Evolutionary conservation across 140 eudicot genomes (phyloP).

Genomic region (Oenanthe javanica): DNA sequence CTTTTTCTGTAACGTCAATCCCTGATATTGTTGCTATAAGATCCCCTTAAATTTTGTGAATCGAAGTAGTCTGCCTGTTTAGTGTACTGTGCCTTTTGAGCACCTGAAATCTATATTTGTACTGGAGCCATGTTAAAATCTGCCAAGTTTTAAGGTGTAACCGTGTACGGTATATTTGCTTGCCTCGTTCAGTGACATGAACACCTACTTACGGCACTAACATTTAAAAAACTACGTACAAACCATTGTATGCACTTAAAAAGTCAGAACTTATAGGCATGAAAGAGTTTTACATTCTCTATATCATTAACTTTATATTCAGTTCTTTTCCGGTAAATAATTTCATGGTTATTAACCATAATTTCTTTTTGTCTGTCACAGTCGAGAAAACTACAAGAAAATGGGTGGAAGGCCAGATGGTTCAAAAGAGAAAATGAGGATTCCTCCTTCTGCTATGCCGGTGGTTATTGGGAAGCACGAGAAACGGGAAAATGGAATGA

Average conservation of each 20-base stretch:
- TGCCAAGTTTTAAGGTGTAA: not conserved
- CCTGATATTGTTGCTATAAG: not conserved
- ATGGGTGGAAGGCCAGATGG: slow-evolving; percentile 91
- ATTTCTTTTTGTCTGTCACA: not conserved
- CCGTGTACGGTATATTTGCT: not conserved
- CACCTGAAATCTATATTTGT: not conserved
- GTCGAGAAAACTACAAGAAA: slow-evolving; percentile 69
- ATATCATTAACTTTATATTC: not conserved
- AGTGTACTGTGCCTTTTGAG: not conserved
- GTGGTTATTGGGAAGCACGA: slow-evolving; percentile 58
- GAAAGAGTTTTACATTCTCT: not conserved
- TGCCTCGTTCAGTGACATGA: not conserved
- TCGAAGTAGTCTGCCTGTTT: not conserved
- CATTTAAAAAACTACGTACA: not conserved
- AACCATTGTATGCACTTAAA: not conserved
- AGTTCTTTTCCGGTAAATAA: not conserved
- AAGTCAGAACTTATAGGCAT: not conserved
- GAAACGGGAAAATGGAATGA: slow-evolving; percentile 41
- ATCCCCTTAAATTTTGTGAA: not conserved
- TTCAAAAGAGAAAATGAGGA: slow-evolving; percentile 52
- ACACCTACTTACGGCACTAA: too few species aligned
- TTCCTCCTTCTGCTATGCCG: slow-evolving; percentile 48
- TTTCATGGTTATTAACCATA: not conserved
- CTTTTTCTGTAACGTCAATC: too few species aligned
- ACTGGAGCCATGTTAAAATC: not conserved